Conservation (phyloP, 176 grass and related monocot genomes). For the Olyra latifolia region DNA sequence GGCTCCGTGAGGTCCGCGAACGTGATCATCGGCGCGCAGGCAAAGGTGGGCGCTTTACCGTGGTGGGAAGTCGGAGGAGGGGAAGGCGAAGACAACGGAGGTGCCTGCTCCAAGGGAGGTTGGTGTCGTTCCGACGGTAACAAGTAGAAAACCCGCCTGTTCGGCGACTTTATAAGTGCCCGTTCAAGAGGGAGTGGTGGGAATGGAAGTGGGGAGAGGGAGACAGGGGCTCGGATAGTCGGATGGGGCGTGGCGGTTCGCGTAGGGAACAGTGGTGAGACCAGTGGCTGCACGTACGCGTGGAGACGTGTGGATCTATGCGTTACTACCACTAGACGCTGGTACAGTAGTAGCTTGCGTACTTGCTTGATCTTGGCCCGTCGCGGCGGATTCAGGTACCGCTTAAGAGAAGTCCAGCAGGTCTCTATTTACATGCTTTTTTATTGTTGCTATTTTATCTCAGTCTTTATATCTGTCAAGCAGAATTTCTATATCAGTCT, state of each 20-base stretch:
- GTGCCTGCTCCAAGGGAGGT: background rate
- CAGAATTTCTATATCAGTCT: too few species aligned
- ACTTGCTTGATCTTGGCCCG: too few species aligned
- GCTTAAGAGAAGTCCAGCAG: too few species aligned
- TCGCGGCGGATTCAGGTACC: too few species aligned
- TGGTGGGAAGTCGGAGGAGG: background rate
- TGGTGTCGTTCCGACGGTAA: slow-evolving; percentile 30
- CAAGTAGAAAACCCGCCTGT: background rate
- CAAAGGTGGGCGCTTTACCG: background rate
- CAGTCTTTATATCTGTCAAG: too few species aligned
- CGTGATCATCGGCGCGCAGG: slow-evolving; percentile 54
- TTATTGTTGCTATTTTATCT: too few species aligned
- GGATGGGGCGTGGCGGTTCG: background rate
- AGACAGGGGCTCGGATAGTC: background rate
- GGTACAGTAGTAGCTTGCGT: background rate
- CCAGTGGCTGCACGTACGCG: background rate
- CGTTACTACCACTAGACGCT: background rate
- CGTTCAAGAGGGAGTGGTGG: slow-evolving; percentile 15
- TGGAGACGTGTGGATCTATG: background rate
- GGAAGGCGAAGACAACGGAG: slow-evolving; percentile 13
- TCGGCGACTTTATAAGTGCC: slow-evolving; percentile 32
- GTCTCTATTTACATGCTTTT: too few species aligned
- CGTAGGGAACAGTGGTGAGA: background rate
- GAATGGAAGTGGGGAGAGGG: background rate
- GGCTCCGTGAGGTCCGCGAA: slow-evolving; percentile 60